These are phyloP conservation scores for Apiospora arundinis DNA, from an alignment of 2,329 filamentous ascomycete genomes.

Conservation along the genomic window DNA sequence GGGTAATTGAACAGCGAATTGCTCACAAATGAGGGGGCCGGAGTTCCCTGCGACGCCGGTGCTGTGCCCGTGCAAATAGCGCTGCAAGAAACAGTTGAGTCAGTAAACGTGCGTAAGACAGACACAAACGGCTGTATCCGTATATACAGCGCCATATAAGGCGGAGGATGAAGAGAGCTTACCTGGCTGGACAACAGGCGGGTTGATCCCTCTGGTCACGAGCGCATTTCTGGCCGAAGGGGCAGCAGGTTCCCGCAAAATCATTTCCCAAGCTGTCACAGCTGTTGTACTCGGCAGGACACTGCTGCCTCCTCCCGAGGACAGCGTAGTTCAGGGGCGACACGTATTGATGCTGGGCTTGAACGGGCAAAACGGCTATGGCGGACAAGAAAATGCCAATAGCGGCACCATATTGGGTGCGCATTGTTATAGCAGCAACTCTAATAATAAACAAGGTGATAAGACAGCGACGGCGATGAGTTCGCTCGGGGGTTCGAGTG, in stretches of 20 bases:
- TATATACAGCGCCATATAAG: too few species aligned
- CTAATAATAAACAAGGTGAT: not conserved
- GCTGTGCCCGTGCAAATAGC: slow-evolving; percentile 63
- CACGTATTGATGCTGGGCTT: slow-evolving; percentile 22
- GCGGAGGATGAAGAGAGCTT: slow-evolving; percentile 33
- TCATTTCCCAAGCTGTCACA: slow-evolving; percentile 54
- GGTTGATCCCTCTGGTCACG: slow-evolving; percentile 55
- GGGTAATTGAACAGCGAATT: slow-evolving; percentile 68
- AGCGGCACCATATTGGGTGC: not conserved
- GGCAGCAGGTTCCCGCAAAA: slow-evolving; percentile 59
- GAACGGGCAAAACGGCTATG: not conserved
- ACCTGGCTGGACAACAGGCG: slow-evolving; percentile 62
- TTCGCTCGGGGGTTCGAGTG: not conserved
- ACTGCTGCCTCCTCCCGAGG: slow-evolving; percentile 42
- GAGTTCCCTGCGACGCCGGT: slow-evolving; percentile 45
- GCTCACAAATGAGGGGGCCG: slow-evolving; percentile 56
- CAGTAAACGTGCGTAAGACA: not conserved
- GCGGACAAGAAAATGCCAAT: slow-evolving; percentile 1
- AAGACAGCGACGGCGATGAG: not conserved
- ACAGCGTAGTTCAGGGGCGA: slow-evolving; percentile 33
- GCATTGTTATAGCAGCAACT: slow-evolving; percentile 15
- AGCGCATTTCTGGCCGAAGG: slow-evolving; percentile 56
- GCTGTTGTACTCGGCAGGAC: slow-evolving; percentile 56
- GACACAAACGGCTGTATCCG: not conserved
- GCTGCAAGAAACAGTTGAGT: slow-evolving; percentile 37